Conservation (phyloP, 2,329 filamentous ascomycete species). For the Aspergillus fijiensis region DNA sequence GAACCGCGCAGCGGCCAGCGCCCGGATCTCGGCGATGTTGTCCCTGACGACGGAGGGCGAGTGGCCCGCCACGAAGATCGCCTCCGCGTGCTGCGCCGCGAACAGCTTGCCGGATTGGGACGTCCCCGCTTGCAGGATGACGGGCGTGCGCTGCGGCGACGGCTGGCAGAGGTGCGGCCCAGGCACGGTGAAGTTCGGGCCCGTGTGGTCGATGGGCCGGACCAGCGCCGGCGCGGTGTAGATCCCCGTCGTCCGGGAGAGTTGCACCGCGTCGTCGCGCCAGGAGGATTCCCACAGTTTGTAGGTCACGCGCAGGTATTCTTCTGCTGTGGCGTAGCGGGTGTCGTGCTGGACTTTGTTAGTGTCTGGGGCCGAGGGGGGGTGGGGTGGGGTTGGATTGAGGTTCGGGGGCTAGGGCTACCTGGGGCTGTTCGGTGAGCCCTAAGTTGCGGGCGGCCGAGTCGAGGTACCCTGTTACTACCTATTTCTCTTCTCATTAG, state of each 20-base stretch:
- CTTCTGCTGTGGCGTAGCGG: constrained; percentile 63
- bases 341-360: constrained; percentile 56
- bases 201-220: constrained; percentile 64
- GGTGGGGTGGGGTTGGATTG: not conserved
- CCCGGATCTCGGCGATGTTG: constrained; percentile 63
- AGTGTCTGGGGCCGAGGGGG: not conserved
- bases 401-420: constrained; percentile 10
- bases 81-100: constrained; percentile 69
- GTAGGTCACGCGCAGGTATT: constrained; percentile 64
- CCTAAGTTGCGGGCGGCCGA: constrained; percentile 65
- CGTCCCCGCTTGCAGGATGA: constrained; percentile 69
- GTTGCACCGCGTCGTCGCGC: constrained; percentile 64
- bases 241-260: constrained; percentile 58
- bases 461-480: constrained; percentile 68
- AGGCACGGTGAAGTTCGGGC: constrained; percentile 63
- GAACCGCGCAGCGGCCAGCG: constrained; percentile 51
- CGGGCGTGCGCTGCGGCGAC: constrained; percentile 65
- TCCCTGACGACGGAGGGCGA: constrained; percentile 61
- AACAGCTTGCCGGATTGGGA: constrained; percentile 66
- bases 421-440: constrained; percentile 52
- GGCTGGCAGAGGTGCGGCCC: constrained; percentile 67
- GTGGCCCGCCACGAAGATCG: constrained; percentile 68
- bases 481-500: constrained; percentile 31
- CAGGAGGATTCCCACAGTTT: constrained; percentile 68
- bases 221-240: constrained; percentile 62